These are phyloP conservation scores for Crithidia sp. DNA, from an alignment of 208 protist species.

Conservation along the genomic window DNA sequence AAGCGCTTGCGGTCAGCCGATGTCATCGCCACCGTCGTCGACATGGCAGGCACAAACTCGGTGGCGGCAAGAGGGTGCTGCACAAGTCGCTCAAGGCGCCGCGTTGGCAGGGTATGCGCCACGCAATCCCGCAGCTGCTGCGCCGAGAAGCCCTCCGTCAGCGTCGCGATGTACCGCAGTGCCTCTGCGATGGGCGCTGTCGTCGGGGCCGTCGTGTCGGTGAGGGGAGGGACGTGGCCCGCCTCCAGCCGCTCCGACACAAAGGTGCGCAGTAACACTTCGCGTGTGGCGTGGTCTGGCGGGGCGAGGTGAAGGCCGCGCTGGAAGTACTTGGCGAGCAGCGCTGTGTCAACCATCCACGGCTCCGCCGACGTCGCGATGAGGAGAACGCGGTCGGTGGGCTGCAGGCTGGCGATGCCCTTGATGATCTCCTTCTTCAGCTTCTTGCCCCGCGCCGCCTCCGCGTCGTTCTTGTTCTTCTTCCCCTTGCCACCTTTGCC, in stretches of 20 bases:
- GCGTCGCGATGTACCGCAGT: conserved; percentile 71
- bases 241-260: conserved; percentile 26
- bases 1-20: conserved; percentile 61
- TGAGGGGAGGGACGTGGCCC: conserved; percentile 16
- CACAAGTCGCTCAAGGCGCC: conserved; percentile 75
- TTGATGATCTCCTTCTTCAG: conserved; percentile 93
- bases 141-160: conserved; percentile 79
- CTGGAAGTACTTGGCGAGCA: conserved; percentile 69
- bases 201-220: conserved; percentile 21
- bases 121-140: conserved; percentile 68
- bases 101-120: conserved; percentile 56
- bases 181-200: conserved; percentile 22
- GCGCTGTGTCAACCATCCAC: conserved; percentile 70
- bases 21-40: conserved; percentile 52
- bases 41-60: conserved; percentile 85
- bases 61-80: conserved; percentile 63
- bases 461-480: conserved; percentile 71
- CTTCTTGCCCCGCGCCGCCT: conserved; percentile 76
- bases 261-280: conserved; percentile 71
- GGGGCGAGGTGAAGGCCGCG: conserved; percentile 77
- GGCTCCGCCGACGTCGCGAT: conserved; percentile 75
- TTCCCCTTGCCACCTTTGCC: conserved; percentile 46
- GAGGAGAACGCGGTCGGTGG: conserved; percentile 92
- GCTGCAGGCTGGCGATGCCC: conserved; percentile 72
- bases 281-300: conserved; percentile 90